A percentile compares a stretch with the other conserved stretches of the same genome.
Evolutionary conservation across 805 yeast species (phyloP).

Genomic region (Starmerella ratchasimensis): DNA sequence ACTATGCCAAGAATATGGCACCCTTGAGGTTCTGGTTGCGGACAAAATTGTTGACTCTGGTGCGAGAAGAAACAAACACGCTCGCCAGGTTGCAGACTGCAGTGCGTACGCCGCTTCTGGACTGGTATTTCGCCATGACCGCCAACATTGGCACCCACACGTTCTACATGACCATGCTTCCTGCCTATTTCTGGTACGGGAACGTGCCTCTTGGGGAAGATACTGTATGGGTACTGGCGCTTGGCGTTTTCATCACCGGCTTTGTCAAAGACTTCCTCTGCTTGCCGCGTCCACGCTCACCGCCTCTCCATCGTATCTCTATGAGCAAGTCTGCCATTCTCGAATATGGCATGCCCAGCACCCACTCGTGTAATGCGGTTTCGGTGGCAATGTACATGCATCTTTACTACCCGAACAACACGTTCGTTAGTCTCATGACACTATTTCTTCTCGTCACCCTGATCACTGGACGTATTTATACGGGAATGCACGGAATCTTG

Average conservation of each 20-base stretch:
- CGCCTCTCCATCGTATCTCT: constrained; percentile 82
- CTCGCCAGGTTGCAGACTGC: constrained; percentile 43
- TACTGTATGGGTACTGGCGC: constrained; percentile 48
- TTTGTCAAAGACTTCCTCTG: constrained; percentile 71
- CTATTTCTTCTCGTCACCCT: constrained; percentile 47
- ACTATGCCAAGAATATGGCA: constrained; percentile 47
- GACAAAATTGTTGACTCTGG: constrained; percentile 37
- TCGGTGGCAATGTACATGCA: constrained; percentile 49
- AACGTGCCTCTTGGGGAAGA: constrained; percentile 44
- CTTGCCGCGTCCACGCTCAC: constrained; percentile 81
- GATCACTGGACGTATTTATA: constrained; percentile 70
- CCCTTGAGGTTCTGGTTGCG: constrained; percentile 37
- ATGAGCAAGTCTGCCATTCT: constrained; percentile 80
- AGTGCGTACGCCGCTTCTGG: constrained; percentile 39
- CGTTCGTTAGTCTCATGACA: constrained; percentile 3
- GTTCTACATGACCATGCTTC: constrained; percentile 79
- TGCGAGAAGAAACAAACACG: constrained; percentile 50
- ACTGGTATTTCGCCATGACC: constrained; percentile 69
- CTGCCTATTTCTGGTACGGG: constrained; percentile 76
- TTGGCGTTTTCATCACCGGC: constrained; percentile 48
- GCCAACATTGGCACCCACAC: constrained; percentile 90
- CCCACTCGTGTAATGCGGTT: constrained; percentile 87
- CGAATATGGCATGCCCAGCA: constrained; percentile 90
- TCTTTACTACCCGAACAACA: constrained; percentile 5
- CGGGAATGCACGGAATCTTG: constrained; percentile 93